Evolutionary conservation across 768 basidiomycete genomes (phyloP).

Genomic region (Hirschioporus abietinus): DNA sequence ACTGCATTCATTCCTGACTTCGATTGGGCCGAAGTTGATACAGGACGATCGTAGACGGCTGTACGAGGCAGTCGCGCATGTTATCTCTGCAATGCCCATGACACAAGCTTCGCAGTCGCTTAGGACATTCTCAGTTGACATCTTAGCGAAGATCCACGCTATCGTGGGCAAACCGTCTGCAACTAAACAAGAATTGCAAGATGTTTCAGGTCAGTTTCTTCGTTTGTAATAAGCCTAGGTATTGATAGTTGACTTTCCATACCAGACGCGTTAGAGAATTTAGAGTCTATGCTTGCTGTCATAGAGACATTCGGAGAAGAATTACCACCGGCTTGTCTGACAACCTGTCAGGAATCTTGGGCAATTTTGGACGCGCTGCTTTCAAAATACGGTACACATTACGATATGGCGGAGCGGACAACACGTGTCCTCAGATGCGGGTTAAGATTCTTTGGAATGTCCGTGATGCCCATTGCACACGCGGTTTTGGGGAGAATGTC

Average conservation of each 20-base stretch:
- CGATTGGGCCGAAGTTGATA: slow-evolving; percentile 69
- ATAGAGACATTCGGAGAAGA: slow-evolving; percentile 79
- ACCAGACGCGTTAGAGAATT: slow-evolving; percentile 81
- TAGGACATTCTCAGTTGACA: slow-evolving; percentile 80
- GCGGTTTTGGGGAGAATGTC: slow-evolving; percentile 73
- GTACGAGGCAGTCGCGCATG: slow-evolving; percentile 92
- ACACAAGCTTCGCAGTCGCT: slow-evolving; percentile 82
- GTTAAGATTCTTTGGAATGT: slow-evolving; percentile 69
- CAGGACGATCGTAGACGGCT: slow-evolving; percentile 90
- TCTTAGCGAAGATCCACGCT: slow-evolving; percentile 71
- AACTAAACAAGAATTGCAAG: slow-evolving; percentile 67
- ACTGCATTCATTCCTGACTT: slow-evolving; percentile 80
- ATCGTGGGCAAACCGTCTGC: slow-evolving; percentile 49
- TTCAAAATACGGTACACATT: slow-evolving; percentile 67
- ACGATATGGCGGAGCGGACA: slow-evolving; percentile 74
- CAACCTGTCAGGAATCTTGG: slow-evolving; percentile 80
- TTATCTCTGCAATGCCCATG: slow-evolving; percentile 93
- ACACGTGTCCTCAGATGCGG: slow-evolving; percentile 84
- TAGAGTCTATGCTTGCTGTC: slow-evolving; percentile 87
- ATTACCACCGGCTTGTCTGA: slow-evolving; percentile 73
- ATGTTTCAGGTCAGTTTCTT: slow-evolving; percentile 56
- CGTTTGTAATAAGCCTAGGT: neutral
- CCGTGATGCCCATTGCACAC: slow-evolving; percentile 62
- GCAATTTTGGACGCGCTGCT: slow-evolving; percentile 76
- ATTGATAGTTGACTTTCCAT: slow-evolving; percentile 12